Evolutionary conservation across 768 basidiomycete genomes (phyloP).

Genomic region (Mycena rosella): DNA sequence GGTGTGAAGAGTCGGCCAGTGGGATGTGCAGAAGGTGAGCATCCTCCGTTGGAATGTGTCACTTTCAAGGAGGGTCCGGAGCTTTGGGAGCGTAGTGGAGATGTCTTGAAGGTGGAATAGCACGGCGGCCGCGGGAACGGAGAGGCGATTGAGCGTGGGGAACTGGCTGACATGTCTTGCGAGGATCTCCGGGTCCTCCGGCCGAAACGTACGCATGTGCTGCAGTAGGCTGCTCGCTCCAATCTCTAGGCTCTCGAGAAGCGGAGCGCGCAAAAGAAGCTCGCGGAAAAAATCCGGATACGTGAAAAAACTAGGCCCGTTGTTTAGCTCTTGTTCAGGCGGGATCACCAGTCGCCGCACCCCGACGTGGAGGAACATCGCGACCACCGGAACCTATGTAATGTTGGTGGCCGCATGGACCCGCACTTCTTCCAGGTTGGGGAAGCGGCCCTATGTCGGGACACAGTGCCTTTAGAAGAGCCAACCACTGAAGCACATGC

Average conservation of each 20-base stretch:
- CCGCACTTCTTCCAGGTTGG: background rate
- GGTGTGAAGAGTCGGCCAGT: background rate
- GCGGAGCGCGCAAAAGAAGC: conserved; percentile 2
- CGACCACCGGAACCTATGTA: background rate
- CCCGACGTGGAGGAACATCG: conserved; percentile 10
- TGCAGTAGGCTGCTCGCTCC: background rate
- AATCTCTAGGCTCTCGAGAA: background rate
- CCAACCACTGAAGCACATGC: background rate
- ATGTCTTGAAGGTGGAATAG: background rate
- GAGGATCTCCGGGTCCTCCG: conserved; percentile 2
- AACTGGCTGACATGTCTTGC: conserved; percentile 1
- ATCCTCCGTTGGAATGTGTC: background rate
- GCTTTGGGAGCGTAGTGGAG: background rate
- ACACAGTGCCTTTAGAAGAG: conserved; percentile 9
- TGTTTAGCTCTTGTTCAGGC: too few species aligned
- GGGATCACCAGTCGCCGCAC: conserved; percentile 4
- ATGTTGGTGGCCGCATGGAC: conserved; percentile 2
- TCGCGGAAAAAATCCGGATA: conserved; percentile 15
- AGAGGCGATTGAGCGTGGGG: background rate
- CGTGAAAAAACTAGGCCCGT: conserved; percentile 20
- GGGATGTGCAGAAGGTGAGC: background rate
- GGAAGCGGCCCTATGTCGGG: conserved; percentile 10
- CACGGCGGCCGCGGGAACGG: conserved; percentile 1
- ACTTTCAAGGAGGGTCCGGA: background rate
- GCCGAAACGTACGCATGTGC: background rate